A percentile compares a stretch with the other conserved stretches of the same genome.
These are phyloP conservation scores for Pelargonium australe DNA, from an alignment of 441 rosid species.

Conservation along the genomic window DNA sequence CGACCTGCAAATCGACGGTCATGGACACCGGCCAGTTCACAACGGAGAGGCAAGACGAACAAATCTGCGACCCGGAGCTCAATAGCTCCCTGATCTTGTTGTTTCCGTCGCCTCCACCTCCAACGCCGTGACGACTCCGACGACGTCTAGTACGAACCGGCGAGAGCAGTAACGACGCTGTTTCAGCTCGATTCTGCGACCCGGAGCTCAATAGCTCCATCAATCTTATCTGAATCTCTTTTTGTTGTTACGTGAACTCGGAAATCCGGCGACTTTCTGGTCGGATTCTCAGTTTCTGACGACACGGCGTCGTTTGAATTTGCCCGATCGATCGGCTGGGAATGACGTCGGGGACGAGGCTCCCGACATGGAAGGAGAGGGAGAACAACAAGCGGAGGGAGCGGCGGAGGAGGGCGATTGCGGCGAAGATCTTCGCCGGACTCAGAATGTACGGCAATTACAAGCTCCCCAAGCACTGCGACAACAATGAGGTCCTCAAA, in stretches of 20 bases:
- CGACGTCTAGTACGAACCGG: too few species aligned
- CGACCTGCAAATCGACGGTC: too few species aligned
- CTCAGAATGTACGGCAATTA: slow-evolving; percentile 81
- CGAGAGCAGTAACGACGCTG: not conserved
- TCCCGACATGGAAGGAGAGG: slow-evolving; percentile 96
- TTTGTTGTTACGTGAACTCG: not conserved
- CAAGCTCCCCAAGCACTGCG: slow-evolving; percentile 97
- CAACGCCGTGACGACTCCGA: too few species aligned
- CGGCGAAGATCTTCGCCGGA: slow-evolving; percentile 90
- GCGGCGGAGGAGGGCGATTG: slow-evolving; percentile 88
- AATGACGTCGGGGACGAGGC: slow-evolving; percentile 82
- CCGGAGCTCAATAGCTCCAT: not conserved
- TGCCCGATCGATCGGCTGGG: too few species aligned
- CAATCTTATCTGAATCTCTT: not conserved
- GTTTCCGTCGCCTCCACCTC: too few species aligned
- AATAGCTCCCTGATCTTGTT: too few species aligned
- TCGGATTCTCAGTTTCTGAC: not conserved
- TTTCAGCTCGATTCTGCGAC: not conserved
- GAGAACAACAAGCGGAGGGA: slow-evolving; percentile 95
- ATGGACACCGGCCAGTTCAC: too few species aligned
- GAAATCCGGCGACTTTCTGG: not conserved
- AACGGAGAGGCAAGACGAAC: too few species aligned
- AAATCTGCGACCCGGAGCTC: too few species aligned
- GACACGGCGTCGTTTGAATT: too few species aligned
- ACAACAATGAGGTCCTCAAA: slow-evolving; percentile 94